Evolutionary conservation across 306 rosid species (phyloP).

Genomic region (Elaeagnus macrophylla): DNA sequence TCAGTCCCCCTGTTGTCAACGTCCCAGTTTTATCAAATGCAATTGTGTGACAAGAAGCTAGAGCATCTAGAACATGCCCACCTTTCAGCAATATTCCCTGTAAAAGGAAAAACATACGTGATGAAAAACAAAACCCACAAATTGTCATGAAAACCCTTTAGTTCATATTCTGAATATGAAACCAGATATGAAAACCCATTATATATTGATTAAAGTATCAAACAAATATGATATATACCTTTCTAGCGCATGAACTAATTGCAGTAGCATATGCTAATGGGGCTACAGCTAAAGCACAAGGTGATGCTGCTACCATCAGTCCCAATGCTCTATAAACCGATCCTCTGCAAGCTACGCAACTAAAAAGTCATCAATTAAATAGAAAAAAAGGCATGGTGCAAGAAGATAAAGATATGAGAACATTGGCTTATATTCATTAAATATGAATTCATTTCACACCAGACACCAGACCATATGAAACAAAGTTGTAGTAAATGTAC

Average conservation of each 20-base stretch:
- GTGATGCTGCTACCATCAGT: slow-evolving; percentile 98
- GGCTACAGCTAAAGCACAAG: slow-evolving; percentile 97
- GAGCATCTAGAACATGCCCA: slow-evolving; percentile 90
- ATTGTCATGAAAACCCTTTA: too few relatives aligned
- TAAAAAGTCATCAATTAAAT: slow-evolving; percentile 25
- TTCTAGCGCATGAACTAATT: slow-evolving; percentile 82
- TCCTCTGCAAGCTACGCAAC: slow-evolving; percentile 80
- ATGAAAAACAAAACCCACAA: too few relatives aligned
- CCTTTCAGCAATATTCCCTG: slow-evolving; percentile 97
- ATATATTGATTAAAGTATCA: slow-evolving; percentile 4
- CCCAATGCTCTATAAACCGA: slow-evolving; percentile 92
- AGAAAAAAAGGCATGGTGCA: slow-evolving; percentile 19
- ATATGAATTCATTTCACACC: not conserved
- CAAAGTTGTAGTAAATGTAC: not conserved
- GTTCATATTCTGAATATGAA: slow-evolving; percentile 1
- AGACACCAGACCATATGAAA: slow-evolving; percentile 33
- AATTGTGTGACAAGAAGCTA: slow-evolving; percentile 83
- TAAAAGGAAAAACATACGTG: slow-evolving; percentile 1
- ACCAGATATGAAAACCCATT: not conserved
- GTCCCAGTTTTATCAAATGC: slow-evolving; percentile 99
- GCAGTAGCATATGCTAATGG: slow-evolving; percentile 96
- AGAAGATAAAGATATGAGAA: not conserved
- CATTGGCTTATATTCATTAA: slow-evolving; percentile 9
- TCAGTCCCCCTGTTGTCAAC: slow-evolving; percentile 84
- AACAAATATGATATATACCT: slow-evolving; percentile 35